These are phyloP conservation scores for Panus rudis DNA, from an alignment of 768 basidiomycete genomes.

Conservation along the genomic window DNA sequence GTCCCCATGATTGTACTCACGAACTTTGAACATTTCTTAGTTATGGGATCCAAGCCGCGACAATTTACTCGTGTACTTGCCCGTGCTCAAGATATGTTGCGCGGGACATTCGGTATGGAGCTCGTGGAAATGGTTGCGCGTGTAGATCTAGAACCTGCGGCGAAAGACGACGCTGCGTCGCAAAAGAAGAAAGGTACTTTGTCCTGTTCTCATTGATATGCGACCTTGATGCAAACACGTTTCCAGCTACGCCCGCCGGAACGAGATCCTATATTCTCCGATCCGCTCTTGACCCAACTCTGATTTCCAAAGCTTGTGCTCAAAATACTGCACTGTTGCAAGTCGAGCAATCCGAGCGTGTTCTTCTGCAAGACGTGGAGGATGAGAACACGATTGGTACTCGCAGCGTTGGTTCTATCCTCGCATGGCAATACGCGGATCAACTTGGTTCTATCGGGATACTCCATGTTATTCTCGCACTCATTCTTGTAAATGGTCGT, in stretches of 20 bases:
- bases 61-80: conserved; percentile 60
- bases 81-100: conserved; percentile 57
- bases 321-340: conserved; percentile 36
- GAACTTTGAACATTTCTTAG: conserved; percentile 27
- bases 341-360: conserved; percentile 44
- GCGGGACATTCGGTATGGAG: conserved; percentile 73
- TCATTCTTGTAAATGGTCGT: conserved; percentile 78
- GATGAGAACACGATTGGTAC: conserved; percentile 39
- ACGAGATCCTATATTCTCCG: conserved; percentile 83
- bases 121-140: conserved; percentile 70
- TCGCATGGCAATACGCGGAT: conserved; percentile 66
- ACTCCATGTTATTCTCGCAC: conserved; percentile 71
- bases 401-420: conserved; percentile 56
- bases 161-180: too few species aligned
- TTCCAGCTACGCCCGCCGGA: conserved; percentile 45
- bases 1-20: not conserved
- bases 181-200: conserved; percentile 60
- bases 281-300: conserved; percentile 52
- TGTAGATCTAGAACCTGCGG: conserved; percentile 44
- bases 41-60: conserved; percentile 42
- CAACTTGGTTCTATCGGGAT: conserved; percentile 67
- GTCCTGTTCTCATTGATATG: not conserved
- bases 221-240: not conserved
- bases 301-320: conserved; percentile 56
- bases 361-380: conserved; percentile 39